Percentiles rank a stretch among this genome's conserved stretches.
Conservation (phyloP, 192 early-diverging fungal genomes). For the Gamsiella multidivaricata region DNA sequence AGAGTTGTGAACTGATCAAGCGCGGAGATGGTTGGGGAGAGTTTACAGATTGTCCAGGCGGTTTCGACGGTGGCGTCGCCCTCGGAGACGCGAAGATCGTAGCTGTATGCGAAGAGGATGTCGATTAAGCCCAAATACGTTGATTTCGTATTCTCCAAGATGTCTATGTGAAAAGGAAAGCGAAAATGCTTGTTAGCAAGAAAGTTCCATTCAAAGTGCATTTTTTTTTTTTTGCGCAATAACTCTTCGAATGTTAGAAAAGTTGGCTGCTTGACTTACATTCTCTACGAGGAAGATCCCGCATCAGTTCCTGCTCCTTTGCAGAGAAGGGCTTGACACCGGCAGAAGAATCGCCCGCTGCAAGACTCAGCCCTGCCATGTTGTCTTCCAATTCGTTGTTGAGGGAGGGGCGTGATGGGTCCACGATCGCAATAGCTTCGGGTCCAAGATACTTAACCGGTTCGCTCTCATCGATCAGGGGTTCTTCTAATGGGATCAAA, state of each 20-base stretch:
- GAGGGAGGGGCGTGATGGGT: conserved; percentile 9
- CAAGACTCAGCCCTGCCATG: conserved; percentile 39
- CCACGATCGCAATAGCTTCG: conserved; percentile 21
- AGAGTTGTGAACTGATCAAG: conserved; percentile 82
- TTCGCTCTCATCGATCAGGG: conserved; percentile 38
- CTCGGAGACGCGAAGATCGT: conserved; percentile 85
- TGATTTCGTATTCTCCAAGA: conserved; percentile 70
- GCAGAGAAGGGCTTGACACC: conserved; percentile 65
- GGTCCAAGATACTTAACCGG: conserved; percentile 18
- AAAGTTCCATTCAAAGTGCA: not conserved
- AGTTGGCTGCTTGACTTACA: conserved; percentile 60
- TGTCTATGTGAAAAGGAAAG: conserved; percentile 52
- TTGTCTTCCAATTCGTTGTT: conserved; percentile 14
- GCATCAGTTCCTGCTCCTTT: conserved; percentile 78
- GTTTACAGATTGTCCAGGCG: conserved; percentile 88
- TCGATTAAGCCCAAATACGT: conserved; percentile 92
- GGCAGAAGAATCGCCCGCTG: not conserved
- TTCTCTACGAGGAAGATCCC: conserved; percentile 80
- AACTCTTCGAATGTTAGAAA: not conserved
- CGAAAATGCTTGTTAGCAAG: not conserved
- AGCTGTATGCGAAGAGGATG: conserved; percentile 90
- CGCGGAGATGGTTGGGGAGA: conserved; percentile 80
- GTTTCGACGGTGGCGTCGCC: conserved; percentile 92
- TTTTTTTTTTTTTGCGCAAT: not conserved
- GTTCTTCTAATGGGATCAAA: conserved; percentile 4